Base-by-base conservation (phyloP, 768 basidiomycete genomes). In the Phanerodontia chrysosporium region DNA sequence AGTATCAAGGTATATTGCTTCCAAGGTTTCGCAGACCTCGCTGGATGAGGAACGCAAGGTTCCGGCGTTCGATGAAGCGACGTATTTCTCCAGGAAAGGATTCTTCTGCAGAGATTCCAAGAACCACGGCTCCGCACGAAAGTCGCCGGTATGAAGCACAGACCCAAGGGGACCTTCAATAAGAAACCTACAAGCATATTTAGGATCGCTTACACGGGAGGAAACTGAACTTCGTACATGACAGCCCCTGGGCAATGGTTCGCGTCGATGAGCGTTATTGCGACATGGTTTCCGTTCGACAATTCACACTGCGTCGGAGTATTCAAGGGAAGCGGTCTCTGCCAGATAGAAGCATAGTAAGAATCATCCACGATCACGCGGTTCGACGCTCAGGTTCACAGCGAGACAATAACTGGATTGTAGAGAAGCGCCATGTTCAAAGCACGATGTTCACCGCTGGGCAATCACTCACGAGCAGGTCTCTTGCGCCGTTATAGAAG, bases 161-260 rank as follows among this genome's bases (percentile, higher is more conserved):
- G 91, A 79, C 8, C 87, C 84, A 57, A 79, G 70, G 3, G 76
- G 58, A 18, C 89, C 88, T 70, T 92, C 87, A 45, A 96, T 83
- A 18, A 95, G 79, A 66, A 90, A 96, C 89, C 94, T 96, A 62
- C 7, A 58, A 45, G n/a, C 13, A 29, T 10, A 63, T 28, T 32
- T 39, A 18, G n/a, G n/a, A n/a, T n/a, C n/a, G n/a, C n/a, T n/a
- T n/a, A n/a, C n/a, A n/a, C n/a, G n/a, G n/a, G n/a, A 57, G 28
- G 46, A 55, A 49, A 52, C 16, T 22, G 28, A 3, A 42, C 48
- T 24, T 73, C 85, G 27, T 66, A 94, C 95, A 98, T 96, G 44
- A 93, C 87, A 0, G 94, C 88, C 0, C 95, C 95, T 12, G 93
- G 95, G 69, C 95, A 97, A 70, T 98, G 95, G 67, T 97, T 97